Evolutionary conservation across 179 eudicot genomes (phyloP).

Genomic region (Silene coronaria): DNA sequence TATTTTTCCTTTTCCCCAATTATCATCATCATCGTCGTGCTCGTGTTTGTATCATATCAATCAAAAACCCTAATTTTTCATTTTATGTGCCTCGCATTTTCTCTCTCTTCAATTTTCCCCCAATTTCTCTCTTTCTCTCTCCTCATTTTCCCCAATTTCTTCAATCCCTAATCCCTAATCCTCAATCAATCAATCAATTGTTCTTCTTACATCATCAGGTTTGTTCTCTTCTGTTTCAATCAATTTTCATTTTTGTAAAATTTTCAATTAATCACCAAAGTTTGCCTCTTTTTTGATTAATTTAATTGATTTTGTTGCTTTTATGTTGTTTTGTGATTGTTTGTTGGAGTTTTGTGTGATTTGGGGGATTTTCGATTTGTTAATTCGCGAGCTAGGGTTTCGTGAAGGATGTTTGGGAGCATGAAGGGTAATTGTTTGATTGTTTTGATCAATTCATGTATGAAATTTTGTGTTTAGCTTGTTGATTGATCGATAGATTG

Average conservation of each 20-base stretch:
- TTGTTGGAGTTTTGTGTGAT: background rate
- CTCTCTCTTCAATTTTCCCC: conserved; percentile 19
- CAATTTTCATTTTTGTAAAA: too few relatives aligned
- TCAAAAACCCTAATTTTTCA: conserved; percentile 37
- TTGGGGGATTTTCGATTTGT: conserved; percentile 5
- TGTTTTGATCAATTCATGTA: background rate
- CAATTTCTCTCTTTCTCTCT: background rate
- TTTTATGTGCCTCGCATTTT: conserved; percentile 29
- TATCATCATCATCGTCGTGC: conserved; percentile 18
- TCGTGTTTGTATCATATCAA: conserved; percentile 33
- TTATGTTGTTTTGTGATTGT: background rate
- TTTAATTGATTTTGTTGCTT: background rate
- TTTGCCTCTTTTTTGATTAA: background rate
- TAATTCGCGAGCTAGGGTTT: conserved; percentile 1
- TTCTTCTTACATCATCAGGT: background rate
- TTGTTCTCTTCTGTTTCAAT: background rate
- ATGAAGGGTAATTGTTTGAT: background rate
- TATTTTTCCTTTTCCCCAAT: background rate
- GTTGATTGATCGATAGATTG: conserved; percentile 2
- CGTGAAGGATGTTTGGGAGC: background rate
- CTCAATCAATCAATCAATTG: conserved; percentile 12
- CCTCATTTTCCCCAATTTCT: background rate
- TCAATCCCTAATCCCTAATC: too few relatives aligned
- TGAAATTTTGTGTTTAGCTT: background rate
- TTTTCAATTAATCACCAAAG: background rate